These are phyloP conservation scores for Melaleuca quinquenervia DNA, from an alignment of 345 rosid species.

Conservation along the genomic window DNA sequence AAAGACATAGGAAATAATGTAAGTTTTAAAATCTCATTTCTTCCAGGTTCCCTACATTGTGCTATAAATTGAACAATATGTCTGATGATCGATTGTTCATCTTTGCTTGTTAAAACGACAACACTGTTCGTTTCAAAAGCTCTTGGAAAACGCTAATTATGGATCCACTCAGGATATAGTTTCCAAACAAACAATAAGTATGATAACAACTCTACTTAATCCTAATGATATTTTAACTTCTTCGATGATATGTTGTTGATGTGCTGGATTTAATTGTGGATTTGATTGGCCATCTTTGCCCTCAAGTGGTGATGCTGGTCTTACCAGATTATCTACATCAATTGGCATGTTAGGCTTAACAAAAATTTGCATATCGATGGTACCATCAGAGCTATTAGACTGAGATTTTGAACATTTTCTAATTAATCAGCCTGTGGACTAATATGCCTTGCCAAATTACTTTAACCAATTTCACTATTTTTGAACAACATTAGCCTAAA, in stretches of 20 bases:
- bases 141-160: not conserved
- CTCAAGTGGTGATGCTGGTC: not conserved
- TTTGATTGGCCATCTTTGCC: not conserved
- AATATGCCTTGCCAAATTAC: no score
- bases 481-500: no score
- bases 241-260: not conserved
- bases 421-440: not conserved
- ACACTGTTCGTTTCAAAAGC: no score
- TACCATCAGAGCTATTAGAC: not conserved
- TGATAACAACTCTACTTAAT: not conserved
- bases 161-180: no score
- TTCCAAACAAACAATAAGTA: not conserved
- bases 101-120: not conserved
- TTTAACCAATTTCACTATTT: no score
- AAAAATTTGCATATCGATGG: not conserved
- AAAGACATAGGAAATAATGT: not conserved
- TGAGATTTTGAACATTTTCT: no score
- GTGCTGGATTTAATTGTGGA: not conserved
- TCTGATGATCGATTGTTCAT: not conserved
- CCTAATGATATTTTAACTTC: accelerated
- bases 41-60: not conserved
- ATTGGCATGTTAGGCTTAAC: no score
- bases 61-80: not conserved
- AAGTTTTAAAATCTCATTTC: not conserved
- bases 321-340: no score